Percentiles rank a stretch among this genome's conserved stretches.
Evolutionary conservation across 1,139 yeast genomes (phyloP).

Genomic region (Scheffersomyces illinoinensis): DNA sequence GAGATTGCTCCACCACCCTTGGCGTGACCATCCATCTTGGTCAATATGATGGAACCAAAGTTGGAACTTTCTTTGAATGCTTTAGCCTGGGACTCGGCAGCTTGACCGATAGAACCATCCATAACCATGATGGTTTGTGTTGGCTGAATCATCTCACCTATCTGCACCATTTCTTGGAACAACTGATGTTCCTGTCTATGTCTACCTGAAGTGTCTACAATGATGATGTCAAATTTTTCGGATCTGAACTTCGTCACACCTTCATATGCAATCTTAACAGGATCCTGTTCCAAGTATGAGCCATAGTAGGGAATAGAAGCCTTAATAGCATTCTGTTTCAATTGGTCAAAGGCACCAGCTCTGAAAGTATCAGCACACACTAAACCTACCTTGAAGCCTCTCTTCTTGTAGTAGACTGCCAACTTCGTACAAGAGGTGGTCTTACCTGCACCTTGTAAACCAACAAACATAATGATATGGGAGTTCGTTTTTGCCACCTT

Average conservation of each 20-base stretch:
- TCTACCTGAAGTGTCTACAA: constrained; percentile 97
- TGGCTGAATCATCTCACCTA: constrained; percentile 81
- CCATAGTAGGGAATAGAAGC: constrained; percentile 95
- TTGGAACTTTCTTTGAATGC: constrained; percentile 93
- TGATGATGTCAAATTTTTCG: constrained; percentile 89
- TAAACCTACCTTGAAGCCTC: constrained; percentile 92
- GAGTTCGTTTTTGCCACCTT: constrained; percentile 25
- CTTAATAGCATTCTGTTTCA: constrained; percentile 95
- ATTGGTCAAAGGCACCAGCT: constrained; percentile 99
- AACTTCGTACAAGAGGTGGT: constrained; percentile 96
- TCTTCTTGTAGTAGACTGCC: constrained; percentile 89
- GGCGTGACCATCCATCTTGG: constrained; percentile 99
- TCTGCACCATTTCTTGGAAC: constrained; percentile 93
- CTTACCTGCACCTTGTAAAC: constrained; percentile 98
- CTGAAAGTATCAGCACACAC: constrained; percentile 99
- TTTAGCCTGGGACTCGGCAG: constrained; percentile 91
- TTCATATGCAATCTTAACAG: constrained; percentile 85
- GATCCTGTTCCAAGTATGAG: constrained; percentile 93
- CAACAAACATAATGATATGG: constrained; percentile 91
- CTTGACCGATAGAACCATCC: constrained; percentile 98
- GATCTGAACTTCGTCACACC: constrained; percentile 92
- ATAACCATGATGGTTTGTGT: constrained; percentile 96
- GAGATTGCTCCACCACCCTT: constrained; percentile 99
- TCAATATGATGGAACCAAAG: constrained; percentile 92
- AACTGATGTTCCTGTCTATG: constrained; percentile 93